Percentiles rank a stretch among this genome's conserved stretches.
Evolutionary conservation across 2,329 filamentous ascomycete genomes (phyloP).

Genomic region (Neofusicoccum sp.): DNA sequence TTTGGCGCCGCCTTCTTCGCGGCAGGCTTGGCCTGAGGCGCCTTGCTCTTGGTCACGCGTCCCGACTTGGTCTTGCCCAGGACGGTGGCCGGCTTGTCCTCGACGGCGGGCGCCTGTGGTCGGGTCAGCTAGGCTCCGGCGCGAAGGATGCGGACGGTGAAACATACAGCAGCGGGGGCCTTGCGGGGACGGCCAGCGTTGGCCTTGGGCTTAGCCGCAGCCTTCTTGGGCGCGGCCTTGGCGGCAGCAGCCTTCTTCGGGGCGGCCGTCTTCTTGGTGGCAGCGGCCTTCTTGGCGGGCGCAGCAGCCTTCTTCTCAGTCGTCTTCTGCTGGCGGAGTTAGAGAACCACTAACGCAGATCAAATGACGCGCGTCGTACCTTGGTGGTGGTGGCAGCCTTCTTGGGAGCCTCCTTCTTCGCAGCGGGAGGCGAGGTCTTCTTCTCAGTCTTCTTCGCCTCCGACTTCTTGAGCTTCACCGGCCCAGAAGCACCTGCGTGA

Average conservation of each 20-base stretch:
- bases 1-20: conserved; percentile 30
- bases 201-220: conserved; percentile 41
- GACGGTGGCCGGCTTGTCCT: conserved; percentile 65
- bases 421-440: conserved; percentile 15
- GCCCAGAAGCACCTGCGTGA: conserved; percentile 71
- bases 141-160: background rate
- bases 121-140: conserved; percentile 8
- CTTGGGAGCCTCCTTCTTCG: conserved; percentile 30
- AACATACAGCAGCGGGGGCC: conserved; percentile 30
- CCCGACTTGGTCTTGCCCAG: conserved; percentile 83
- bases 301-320: conserved; percentile 43
- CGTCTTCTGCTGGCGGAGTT: background rate
- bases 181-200: conserved; percentile 48
- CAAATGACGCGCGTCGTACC: background rate
- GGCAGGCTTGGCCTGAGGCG: conserved; percentile 40
- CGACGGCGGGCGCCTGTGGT: conserved; percentile 58
- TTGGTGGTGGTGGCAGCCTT: conserved; percentile 19
- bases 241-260: conserved; percentile 48
- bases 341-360: background rate
- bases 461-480: conserved; percentile 91
- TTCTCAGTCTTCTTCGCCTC: conserved; percentile 32
- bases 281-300: conserved; percentile 28
- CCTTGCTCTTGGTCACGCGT: conserved; percentile 71
- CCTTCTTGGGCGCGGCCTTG: conserved; percentile 35
- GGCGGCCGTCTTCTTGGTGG: conserved; percentile 33